Base-by-base conservation (phyloP, 495 filamentous ascomycete genomes). In the Pyrenopolyporus hunteri region DNA sequence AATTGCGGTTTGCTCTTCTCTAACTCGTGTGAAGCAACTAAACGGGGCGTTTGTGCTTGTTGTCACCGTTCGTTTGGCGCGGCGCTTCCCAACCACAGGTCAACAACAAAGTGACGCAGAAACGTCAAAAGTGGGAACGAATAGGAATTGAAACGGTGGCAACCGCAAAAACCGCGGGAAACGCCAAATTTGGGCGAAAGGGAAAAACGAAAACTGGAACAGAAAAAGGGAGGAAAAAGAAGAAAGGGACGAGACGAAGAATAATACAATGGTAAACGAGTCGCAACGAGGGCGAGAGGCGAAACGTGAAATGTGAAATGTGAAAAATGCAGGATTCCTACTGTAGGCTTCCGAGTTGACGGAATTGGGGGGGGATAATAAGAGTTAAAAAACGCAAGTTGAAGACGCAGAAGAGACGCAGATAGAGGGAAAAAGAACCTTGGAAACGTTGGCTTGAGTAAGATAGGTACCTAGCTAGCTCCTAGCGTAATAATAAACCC, bases 31-130 rank as follows among this genome's bases (percentile, higher is more conserved):
- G 10, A 52, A 40, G 26, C 26, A 28, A 49, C 23, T 20, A n/a
- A 56, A 40, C 49, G 28, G 45, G 14, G 19, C 26, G 36, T 25
- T 3, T 48, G n/a, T 50, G 42, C 32, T 49, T 43, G 28, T 60
- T 50, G 56, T 59, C 31, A 40, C 50, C 40, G 25, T 52, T 51
- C 51, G 50, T 66, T 36, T 66, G 57, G 57, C 46, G 45, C 28
- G 57, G 39, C 13, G 19, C 39, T 61, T 43, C 35, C 49, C 49
- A 63, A 50, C 57, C 43, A 58, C 46, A 51, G 29, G 37, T 53
- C 42, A 57, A 63, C 57, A 62, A 67, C 51, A 46, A 40, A 67
- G 53, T 67, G 59, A 59, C 48, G 63, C 48, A 67, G 57, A 53
- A 51, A 42, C 40, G 40, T 36, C 50, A 58, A n/a, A 49, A 58